A percentile compares a stretch with the other conserved stretches of the same genome.
phyloP scores from a whole-genome alignment of 2,329 filamentous ascomycete genomes.

The Fusarium lyarnte region DNA sequence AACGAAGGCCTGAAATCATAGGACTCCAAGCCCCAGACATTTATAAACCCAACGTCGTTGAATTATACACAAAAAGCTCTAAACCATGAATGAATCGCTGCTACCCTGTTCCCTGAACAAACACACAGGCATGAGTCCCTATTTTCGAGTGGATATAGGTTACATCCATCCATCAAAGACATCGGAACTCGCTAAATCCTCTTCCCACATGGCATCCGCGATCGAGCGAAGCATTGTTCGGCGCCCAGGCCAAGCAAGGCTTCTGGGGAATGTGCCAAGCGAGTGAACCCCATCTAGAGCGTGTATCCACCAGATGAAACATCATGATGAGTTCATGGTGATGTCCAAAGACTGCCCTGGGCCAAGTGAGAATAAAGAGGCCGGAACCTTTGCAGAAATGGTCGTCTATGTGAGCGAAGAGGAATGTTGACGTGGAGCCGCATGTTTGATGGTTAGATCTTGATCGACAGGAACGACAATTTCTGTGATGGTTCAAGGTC shows the following conservation, averaged over 20 bases:
- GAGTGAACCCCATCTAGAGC: neutral
- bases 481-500: neutral
- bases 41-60: neutral
- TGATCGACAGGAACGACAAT: neutral
- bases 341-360: neutral
- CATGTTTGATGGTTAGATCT: neutral
- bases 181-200: neutral
- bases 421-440: neutral
- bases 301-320: neutral
- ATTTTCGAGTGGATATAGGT: neutral
- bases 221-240: neutral
- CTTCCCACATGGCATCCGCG: neutral
- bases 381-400: neutral
- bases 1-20: neutral
- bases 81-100: rapidly evolving
- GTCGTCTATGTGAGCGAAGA: neutral
- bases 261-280: neutral
- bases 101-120: neutral
- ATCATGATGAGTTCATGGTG: neutral
- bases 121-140: neutral
- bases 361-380: neutral
- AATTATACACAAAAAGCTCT: neutral
- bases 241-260: conserved; percentile 4
- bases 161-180: neutral
- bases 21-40: neutral